Percentiles rank a stretch among this genome's conserved stretches.
Conservation (phyloP, 2,329 filamentous ascomycete genomes). For the Helicocarpus griseus region DNA sequence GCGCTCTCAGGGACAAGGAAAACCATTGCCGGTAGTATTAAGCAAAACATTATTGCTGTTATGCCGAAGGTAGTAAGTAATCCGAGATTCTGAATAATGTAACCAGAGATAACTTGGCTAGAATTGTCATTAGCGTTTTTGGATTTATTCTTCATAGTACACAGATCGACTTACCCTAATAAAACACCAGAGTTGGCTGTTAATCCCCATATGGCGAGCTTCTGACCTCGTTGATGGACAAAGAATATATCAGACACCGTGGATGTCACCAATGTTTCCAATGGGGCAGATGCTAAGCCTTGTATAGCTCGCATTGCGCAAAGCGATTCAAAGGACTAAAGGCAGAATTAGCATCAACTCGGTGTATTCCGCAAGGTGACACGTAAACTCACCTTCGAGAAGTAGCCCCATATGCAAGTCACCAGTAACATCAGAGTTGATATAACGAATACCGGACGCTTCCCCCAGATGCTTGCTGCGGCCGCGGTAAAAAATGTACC, state of each 20-base stretch:
- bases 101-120: constrained; percentile 35
- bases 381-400: constrained; percentile 19
- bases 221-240: constrained; percentile 12
- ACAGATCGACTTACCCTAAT: constrained; percentile 16
- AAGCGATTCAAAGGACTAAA: constrained; percentile 28
- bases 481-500: constrained; percentile 35
- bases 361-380: background rate
- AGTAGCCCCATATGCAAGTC: constrained; percentile 33
- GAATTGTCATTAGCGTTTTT: background rate
- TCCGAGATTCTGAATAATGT: constrained; percentile 28
- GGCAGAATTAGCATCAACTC: background rate
- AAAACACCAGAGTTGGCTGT: constrained; percentile 20
- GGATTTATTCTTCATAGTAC: too few species aligned
- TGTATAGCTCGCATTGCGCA: constrained; percentile 22
- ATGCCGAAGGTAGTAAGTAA: constrained; percentile 28
- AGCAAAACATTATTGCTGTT: constrained; percentile 34
- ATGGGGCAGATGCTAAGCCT: constrained; percentile 10
- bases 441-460: constrained; percentile 29
- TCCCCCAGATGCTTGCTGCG: constrained; percentile 28
- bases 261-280: constrained; percentile 13
- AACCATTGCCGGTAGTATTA: constrained; percentile 33
- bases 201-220: constrained; percentile 16
- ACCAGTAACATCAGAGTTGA: constrained; percentile 26
- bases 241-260: constrained; percentile 14
- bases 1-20: constrained; percentile 39